Conservation (phyloP, 73 alveolate genomes). For the Tetrahymena malaccensis region DNA sequence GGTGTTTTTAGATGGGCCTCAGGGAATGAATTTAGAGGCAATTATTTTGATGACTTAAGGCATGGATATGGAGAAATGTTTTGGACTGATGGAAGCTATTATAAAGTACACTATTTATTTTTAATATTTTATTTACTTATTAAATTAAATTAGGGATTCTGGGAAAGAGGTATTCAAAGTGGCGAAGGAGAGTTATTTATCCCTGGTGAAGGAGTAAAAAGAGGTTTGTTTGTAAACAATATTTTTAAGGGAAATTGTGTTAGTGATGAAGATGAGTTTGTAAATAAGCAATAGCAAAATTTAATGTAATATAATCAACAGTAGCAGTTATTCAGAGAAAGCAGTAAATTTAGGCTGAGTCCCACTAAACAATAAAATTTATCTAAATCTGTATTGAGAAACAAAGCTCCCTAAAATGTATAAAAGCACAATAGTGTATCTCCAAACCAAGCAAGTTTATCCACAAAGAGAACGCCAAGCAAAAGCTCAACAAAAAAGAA, state of each 20-base stretch:
- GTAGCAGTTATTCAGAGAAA: background rate
- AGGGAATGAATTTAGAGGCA: conserved; percentile 56
- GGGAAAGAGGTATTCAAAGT: background rate
- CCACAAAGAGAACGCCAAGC: background rate
- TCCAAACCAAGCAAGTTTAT: background rate
- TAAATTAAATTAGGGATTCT: conserved; percentile 9
- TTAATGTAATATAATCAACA: background rate
- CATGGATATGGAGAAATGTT: conserved; percentile 58
- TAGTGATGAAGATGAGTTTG: background rate
- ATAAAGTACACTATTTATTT: conserved; percentile 1
- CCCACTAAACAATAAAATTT: background rate
- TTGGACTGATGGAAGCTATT: conserved; percentile 51
- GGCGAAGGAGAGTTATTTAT: background rate
- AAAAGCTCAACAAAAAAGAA: background rate
- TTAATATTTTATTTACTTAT: background rate
- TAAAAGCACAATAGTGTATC: background rate
- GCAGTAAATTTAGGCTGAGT: background rate
- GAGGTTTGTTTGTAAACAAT: background rate
- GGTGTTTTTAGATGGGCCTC: conserved; percentile 58
- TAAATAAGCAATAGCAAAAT: background rate
- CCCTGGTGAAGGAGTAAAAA: background rate
- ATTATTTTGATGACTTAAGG: conserved; percentile 45
- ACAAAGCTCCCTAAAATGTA: background rate
- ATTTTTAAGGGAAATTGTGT: background rate
- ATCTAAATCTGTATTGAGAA: background rate